These are phyloP conservation scores for Nothophytophthora sp. DNA, from an alignment of 352 stramenopile species.

Conservation along the genomic window DNA sequence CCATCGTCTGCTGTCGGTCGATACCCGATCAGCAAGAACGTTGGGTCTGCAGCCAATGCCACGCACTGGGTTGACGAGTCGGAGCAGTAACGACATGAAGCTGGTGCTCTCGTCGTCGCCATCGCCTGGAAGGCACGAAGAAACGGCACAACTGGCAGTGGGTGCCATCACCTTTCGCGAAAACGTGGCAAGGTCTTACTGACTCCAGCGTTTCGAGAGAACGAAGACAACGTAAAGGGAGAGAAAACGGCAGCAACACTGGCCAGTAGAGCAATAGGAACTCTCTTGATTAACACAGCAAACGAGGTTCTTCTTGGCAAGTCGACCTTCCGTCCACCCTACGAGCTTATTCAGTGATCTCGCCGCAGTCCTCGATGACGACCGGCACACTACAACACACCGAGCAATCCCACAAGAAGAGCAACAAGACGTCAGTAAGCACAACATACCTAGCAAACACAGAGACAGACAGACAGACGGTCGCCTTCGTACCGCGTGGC, in stretches of 20 bases:
- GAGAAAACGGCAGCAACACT: not conserved
- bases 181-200: no score
- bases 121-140: not conserved
- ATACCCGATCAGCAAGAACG: conserved; percentile 2
- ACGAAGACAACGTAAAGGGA: not conserved
- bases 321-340: not conserved
- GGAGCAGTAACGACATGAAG: not conserved
- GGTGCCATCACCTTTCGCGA: conserved; percentile 11
- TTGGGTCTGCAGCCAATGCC: conserved; percentile 7
- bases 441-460: conserved; percentile 31
- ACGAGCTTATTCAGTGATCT: conserved; percentile 66
- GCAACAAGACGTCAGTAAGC: not conserved
- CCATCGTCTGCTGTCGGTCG: conserved; percentile 15
- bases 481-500: conserved; percentile 51
- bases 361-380: conserved; percentile 97
- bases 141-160: conserved; percentile 14
- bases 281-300: not conserved
- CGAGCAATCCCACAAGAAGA: no score
- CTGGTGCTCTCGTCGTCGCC: conserved; percentile 13
- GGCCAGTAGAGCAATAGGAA: no score
- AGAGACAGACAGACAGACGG: not conserved
- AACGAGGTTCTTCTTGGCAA: not conserved
- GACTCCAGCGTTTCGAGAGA: no score
- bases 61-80: not conserved
- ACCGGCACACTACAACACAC: conserved; percentile 55